phyloP scores from a whole-genome alignment of 768 basidiomycete species.

The Kwoniella mangroviensis region DNA sequence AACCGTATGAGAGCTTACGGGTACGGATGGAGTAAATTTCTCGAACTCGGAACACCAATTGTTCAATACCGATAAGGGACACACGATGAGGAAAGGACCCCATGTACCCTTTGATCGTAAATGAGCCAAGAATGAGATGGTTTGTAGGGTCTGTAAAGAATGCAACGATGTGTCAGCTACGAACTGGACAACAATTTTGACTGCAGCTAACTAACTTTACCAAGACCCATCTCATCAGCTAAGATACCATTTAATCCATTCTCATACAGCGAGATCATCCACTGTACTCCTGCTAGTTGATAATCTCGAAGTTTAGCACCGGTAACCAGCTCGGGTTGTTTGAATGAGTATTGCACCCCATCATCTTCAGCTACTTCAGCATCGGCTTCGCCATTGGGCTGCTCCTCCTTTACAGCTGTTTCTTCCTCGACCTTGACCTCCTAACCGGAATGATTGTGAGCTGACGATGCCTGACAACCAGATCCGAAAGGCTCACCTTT shows the following conservation, averaged over 20 bases:
- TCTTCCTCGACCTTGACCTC: slow-evolving; percentile 13
- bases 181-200: background rate
- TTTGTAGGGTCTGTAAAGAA: slow-evolving; percentile 78
- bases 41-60: slow-evolving; percentile 87
- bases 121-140: slow-evolving; percentile 90
- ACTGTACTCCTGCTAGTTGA: slow-evolving; percentile 91
- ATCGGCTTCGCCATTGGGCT: slow-evolving; percentile 21
- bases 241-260: slow-evolving; percentile 61
- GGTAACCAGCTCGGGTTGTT: slow-evolving; percentile 77
- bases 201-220: slow-evolving; percentile 59
- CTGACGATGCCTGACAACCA: background rate
- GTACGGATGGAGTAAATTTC: slow-evolving; percentile 73
- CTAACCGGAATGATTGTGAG: slow-evolving; percentile 5
- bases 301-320: slow-evolving; percentile 86
- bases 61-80: slow-evolving; percentile 88
- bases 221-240: slow-evolving; percentile 96
- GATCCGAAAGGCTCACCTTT: slow-evolving; percentile 5
- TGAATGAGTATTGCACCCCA: slow-evolving; percentile 43
- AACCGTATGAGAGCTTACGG: slow-evolving; percentile 60
- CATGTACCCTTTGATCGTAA: slow-evolving; percentile 74
- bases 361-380: slow-evolving; percentile 26
- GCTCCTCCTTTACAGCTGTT: slow-evolving; percentile 14
- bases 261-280: slow-evolving; percentile 87
- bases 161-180: background rate
- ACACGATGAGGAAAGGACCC: slow-evolving; percentile 83